Base-by-base conservation (phyloP, 2,329 filamentous ascomycete species). In the Fusarium sp. region DNA sequence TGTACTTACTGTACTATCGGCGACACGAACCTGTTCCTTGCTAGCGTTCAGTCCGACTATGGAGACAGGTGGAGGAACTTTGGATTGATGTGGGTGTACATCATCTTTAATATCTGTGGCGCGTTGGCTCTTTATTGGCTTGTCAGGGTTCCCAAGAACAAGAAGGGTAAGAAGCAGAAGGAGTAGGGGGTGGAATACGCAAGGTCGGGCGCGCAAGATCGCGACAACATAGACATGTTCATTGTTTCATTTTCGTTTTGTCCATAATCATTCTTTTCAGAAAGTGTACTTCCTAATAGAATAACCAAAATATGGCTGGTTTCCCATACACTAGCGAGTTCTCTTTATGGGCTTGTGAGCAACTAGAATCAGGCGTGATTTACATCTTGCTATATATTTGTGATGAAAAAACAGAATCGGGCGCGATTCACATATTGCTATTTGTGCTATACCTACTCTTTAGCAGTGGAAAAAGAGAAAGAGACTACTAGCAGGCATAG, bases 31-130 rank as follows among this genome's bases (percentile, higher is more conserved):
- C 71, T 77, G 4, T 90, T 86, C 77, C 81, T 92, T 37, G 78
- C 84, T 0, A 67, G 70, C 0, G 85, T 90, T 56, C 83, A 85
- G 57, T 86, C 88, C 65, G 79, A 85, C 67, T 93, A 92, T 78
- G 79, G 72, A 31, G 83, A 93, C 31, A 84, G 90, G 29, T 94
- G 92, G 92, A 87, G 91, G 66, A 92, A 94, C 79, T 92, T 92
- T 78, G 92, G 90, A 2, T 81, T 93, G 29, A 82, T 91, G 61
- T 91, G 88, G 84, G 87, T 85, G 0, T 92, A 89, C 69, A 85
- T 91, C 64, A 79, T 85, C 14, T 89, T 91, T 79, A 92, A 92
- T 77, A 80, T 90, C n/a, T 80, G 80, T 34, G 88, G 84, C 0
- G 88, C 89, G 0, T 79, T 92, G 47, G 79, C 83, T 4, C 77